These are phyloP conservation scores for Aspergillus awamori DNA, from an alignment of 2,329 filamentous ascomycete genomes.

Conservation along the genomic window DNA sequence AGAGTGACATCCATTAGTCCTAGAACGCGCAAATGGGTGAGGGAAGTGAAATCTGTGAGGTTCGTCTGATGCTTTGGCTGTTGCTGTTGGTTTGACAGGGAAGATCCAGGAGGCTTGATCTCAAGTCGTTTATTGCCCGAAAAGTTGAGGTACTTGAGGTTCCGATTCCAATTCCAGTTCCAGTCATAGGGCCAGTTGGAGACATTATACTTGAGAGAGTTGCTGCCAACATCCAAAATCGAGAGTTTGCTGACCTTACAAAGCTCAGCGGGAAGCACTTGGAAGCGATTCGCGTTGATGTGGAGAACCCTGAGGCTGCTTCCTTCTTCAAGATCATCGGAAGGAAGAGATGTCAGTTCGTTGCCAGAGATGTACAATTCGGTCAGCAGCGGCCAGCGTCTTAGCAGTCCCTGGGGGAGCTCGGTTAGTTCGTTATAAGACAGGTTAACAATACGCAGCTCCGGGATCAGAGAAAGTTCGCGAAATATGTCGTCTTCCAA, in stretches of 20 bases:
- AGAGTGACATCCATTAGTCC: constrained; percentile 98
- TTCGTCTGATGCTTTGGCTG: constrained; percentile 60
- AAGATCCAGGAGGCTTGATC: constrained; percentile 70
- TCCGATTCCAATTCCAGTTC: constrained; percentile 99
- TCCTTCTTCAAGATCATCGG: constrained; percentile 90
- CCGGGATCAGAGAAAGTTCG: constrained; percentile 77
- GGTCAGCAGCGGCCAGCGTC: constrained; percentile 83
- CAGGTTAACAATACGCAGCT: constrained; percentile 85
- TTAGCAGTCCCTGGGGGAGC: constrained; percentile 84
- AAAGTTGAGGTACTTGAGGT: constrained; percentile 90
- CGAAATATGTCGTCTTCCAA: constrained; percentile 95
- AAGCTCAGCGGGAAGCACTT: constrained; percentile 91
- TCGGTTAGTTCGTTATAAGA: constrained; percentile 95
- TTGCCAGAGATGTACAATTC: constrained; percentile 96
- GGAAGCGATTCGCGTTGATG: constrained; percentile 97
- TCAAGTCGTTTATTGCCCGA: constrained; percentile 96
- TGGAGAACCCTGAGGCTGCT: constrained; percentile 86
- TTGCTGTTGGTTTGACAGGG: constrained; percentile 50
- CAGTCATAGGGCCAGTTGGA: constrained; percentile 99
- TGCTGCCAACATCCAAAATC: constrained; percentile 92
- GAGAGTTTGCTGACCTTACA: constrained; percentile 91
- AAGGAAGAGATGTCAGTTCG: constrained; percentile 84
- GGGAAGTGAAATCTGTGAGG: constrained; percentile 86
- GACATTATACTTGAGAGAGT: constrained; percentile 96
- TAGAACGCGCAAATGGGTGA: constrained; percentile 81